Percentiles rank a stretch among this genome's conserved stretches.
phyloP scores from a whole-genome alignment of 352 stramenopile genomes.

The Phytophthora agathidicida region DNA sequence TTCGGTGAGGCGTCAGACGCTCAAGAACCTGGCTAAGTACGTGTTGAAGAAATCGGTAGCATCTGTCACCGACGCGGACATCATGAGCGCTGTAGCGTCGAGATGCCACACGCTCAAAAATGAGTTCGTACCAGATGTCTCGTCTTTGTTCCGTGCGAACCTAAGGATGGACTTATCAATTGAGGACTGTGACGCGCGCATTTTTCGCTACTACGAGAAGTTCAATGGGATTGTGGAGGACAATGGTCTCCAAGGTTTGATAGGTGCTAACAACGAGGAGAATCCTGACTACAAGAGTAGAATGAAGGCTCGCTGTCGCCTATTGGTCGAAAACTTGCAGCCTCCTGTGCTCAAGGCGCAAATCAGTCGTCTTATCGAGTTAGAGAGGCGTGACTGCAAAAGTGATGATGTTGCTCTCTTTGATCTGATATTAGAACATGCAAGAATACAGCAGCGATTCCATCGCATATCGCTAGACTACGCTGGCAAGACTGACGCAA shows the following conservation, averaged over 20 bases:
- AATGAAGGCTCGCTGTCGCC: background rate
- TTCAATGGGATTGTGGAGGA: background rate
- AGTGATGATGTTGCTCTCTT: background rate
- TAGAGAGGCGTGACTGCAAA: background rate
- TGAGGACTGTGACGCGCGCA: background rate
- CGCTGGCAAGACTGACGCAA: background rate
- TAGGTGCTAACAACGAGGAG: background rate
- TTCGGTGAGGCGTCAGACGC: too few relatives aligned
- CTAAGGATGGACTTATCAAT: background rate
- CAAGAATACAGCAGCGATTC: background rate
- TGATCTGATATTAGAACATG: background rate
- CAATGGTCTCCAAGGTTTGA: background rate
- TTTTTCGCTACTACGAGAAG: background rate
- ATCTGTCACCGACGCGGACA: too few relatives aligned
- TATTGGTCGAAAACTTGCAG: background rate
- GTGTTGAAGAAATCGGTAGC: too few relatives aligned
- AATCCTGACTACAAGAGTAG: background rate
- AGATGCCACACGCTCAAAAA: too few relatives aligned
- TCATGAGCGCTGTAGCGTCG: too few relatives aligned
- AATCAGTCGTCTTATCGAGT: background rate
- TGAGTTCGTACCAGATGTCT: background rate
- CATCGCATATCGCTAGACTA: background rate
- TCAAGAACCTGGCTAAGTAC: too few relatives aligned
- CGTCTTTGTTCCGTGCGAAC: background rate
- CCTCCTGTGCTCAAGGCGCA: background rate